Conservation (phyloP, 139 green algal species). For the Picochlorum costavermella region DNA sequence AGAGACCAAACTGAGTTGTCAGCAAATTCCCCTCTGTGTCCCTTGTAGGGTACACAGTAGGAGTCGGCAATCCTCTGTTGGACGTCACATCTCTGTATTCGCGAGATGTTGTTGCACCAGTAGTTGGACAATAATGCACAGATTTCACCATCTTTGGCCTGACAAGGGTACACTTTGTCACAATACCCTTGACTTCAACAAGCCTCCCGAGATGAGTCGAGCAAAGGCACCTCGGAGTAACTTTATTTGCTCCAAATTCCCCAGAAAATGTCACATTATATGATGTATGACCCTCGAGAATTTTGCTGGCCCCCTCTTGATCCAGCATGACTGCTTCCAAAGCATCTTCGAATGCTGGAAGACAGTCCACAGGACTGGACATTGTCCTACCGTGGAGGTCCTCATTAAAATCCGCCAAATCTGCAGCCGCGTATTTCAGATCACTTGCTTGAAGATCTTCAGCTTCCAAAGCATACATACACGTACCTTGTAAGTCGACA, state of each 20-base stretch:
- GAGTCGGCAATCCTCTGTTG: conserved; percentile 56
- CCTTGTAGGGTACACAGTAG: conserved; percentile 63
- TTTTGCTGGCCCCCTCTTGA: conserved; percentile 3
- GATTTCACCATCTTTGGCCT: conserved; percentile 79
- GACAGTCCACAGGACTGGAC: conserved; percentile 55
- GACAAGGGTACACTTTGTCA: conserved; percentile 85
- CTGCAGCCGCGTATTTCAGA: conserved; percentile 5
- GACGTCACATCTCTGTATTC: conserved; percentile 91
- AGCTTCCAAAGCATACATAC: background rate
- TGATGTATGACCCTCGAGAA: conserved; percentile 23
- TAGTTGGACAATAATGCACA: conserved; percentile 85
- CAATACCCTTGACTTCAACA: conserved; percentile 89
- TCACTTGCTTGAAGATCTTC: background rate
- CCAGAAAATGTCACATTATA: conserved; percentile 76
- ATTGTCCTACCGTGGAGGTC: conserved; percentile 62
- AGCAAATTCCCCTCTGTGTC: conserved; percentile 81
- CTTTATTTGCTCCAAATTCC: conserved; percentile 78
- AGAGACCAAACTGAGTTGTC: conserved; percentile 89
- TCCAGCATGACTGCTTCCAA: conserved; percentile 59
- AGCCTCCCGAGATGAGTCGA: conserved; percentile 69
- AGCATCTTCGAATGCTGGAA: conserved; percentile 83
- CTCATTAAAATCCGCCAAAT: conserved; percentile 71
- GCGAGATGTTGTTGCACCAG: conserved; percentile 48
- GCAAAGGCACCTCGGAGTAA: conserved; percentile 78
- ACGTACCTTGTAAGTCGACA: conserved; percentile 37